Percentiles rank a stretch among this genome's conserved stretches.
These are phyloP conservation scores for Emergomyces orientalis DNA, from an alignment of 2,329 filamentous ascomycete species.

Conservation along the genomic window DNA sequence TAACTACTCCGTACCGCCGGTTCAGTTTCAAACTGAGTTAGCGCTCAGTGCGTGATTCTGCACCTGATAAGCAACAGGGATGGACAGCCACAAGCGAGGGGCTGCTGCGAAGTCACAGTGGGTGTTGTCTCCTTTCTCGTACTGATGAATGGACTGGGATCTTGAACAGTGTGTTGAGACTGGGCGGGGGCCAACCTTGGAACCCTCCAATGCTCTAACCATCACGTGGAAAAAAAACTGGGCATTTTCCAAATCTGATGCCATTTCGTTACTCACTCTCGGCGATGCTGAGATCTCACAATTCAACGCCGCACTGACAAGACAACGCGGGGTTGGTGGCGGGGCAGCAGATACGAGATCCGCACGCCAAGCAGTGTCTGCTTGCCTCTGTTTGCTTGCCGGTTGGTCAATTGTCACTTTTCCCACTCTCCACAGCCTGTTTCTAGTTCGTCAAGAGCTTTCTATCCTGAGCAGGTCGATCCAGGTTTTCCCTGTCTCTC, in stretches of 20 bases:
- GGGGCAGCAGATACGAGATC: conserved; percentile 2
- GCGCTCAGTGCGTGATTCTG: neutral
- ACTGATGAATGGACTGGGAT: neutral
- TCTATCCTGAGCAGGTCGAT: neutral
- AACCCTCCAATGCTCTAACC: neutral
- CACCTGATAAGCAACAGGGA: neutral
- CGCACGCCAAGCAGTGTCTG: neutral
- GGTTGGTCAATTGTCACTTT: neutral
- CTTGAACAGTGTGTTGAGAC: neutral
- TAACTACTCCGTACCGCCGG: neutral
- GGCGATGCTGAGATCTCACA: too few species aligned
- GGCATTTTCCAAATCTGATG: neutral
- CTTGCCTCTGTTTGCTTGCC: neutral
- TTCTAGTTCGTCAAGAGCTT: neutral
- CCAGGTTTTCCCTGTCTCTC: neutral
- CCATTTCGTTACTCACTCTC: neutral
- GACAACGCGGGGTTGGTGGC: conserved; percentile 1
- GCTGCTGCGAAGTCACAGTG: neutral
- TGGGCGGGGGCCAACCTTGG: neutral
- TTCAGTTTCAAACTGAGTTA: neutral
- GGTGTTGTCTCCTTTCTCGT: neutral
- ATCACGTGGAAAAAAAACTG: neutral
- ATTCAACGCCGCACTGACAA: neutral
- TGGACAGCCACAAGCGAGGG: neutral
- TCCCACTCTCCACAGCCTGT: neutral